phyloP scores from a whole-genome alignment of 768 basidiomycete genomes.

The Lentinula detonsa region DNA sequence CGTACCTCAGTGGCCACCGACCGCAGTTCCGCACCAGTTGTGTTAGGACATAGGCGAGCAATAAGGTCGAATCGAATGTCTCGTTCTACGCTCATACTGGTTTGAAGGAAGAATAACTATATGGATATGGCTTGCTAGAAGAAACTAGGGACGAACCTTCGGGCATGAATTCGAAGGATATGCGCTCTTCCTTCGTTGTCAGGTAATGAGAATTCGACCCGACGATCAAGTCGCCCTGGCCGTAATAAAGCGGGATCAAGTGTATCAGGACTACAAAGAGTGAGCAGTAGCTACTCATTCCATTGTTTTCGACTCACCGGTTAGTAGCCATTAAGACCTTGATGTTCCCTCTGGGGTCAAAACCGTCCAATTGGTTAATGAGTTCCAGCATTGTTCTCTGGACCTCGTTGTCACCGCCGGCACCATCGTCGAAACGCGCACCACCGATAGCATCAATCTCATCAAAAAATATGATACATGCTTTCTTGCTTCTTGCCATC shows the following conservation, averaged over 20 bases:
- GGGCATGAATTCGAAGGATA: constrained; percentile 93
- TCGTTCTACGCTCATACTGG: constrained; percentile 93
- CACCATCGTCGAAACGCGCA: constrained; percentile 96
- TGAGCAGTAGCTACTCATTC: background rate
- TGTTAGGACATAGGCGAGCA: constrained; percentile 94
- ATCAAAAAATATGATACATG: constrained; percentile 99
- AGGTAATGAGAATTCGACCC: constrained; percentile 94
- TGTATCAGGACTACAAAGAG: constrained; percentile 78
- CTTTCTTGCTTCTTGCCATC: constrained; percentile 98
- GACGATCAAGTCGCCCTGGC: constrained; percentile 92
- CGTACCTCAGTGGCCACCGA: constrained; percentile 93
- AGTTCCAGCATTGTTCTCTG: constrained; percentile 99
- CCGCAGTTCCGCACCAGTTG: constrained; percentile 96
- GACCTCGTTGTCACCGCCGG: constrained; percentile 98
- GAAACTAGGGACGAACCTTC: constrained; percentile 53
- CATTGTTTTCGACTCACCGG: constrained; percentile 43
- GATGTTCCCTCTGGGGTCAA: constrained; percentile 98
- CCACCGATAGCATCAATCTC: constrained; percentile 99
- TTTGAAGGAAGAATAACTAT: background rate
- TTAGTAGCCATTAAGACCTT: constrained; percentile 99
- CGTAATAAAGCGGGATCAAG: constrained; percentile 94
- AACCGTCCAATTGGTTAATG: constrained; percentile 98
- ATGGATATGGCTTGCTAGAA: constrained; percentile 1
- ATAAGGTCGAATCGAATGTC: constrained; percentile 98
- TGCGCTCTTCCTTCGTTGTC: constrained; percentile 96